phyloP scores from a whole-genome alignment of 345 rosid genomes.

The Brassica napus region Da-Ae NC_063440.1:18080001-18080500 shows the following conservation, averaged over 20 bases:
- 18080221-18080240: not conserved
- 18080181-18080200: not conserved
- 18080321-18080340: not conserved
- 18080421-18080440: constrained; percentile 14
- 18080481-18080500: constrained; percentile 32
- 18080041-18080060: not conserved
- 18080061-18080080: not conserved
- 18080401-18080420: constrained; percentile 14
- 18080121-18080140: not conserved
- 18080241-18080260: constrained; percentile 1
- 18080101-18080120: not conserved
- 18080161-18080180: not conserved
- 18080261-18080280: constrained; percentile 11
- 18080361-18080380: constrained; percentile 13
- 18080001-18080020: not conserved
- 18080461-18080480: constrained; percentile 39
- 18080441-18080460: constrained; percentile 31
- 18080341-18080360: constrained; percentile 6
- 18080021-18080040: not conserved
- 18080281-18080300: constrained; percentile 15
- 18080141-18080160: not conserved
- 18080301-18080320: constrained; percentile 8
- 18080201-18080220: not conserved
- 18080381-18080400: constrained; percentile 12
- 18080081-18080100: not conserved